Conservation (phyloP, 1,139 yeast genomes). For the Debaryomycetaceae sp. region DNA sequence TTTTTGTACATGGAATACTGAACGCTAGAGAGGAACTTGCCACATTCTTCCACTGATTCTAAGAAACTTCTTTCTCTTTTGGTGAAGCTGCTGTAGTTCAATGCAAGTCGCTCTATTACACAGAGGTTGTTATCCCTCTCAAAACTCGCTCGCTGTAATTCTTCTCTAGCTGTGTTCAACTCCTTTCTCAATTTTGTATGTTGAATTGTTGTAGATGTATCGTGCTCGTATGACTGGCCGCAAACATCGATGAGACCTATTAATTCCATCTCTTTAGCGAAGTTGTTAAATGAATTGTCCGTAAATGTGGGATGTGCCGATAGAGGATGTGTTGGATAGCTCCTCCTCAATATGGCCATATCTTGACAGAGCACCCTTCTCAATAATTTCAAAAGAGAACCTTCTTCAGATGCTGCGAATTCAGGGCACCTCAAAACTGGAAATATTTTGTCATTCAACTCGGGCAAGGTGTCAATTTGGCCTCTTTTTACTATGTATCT, state of each 20-base stretch:
- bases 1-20: background rate
- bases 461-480: slow-evolving; percentile 25
- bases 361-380: slow-evolving; percentile 30
- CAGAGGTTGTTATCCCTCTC: background rate
- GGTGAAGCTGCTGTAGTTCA: background rate
- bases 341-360: slow-evolving; percentile 25
- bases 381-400: slow-evolving; percentile 7
- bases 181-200: background rate
- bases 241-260: slow-evolving; percentile 2
- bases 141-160: no score
- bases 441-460: slow-evolving; percentile 23
- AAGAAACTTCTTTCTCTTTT: background rate
- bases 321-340: slow-evolving; percentile 25
- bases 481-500: slow-evolving; percentile 20
- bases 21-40: background rate
- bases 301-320: slow-evolving; percentile 27
- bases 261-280: slow-evolving; percentile 14
- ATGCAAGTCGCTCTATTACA: background rate
- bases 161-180: background rate
- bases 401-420: slow-evolving; percentile 6
- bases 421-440: slow-evolving; percentile 16
- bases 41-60: background rate
- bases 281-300: slow-evolving; percentile 17
- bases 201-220: background rate
- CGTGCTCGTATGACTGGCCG: no score